Base-by-base conservation (phyloP, 1,139 yeast genomes). In the Chernovozyma sophiae-reginae region DNA sequence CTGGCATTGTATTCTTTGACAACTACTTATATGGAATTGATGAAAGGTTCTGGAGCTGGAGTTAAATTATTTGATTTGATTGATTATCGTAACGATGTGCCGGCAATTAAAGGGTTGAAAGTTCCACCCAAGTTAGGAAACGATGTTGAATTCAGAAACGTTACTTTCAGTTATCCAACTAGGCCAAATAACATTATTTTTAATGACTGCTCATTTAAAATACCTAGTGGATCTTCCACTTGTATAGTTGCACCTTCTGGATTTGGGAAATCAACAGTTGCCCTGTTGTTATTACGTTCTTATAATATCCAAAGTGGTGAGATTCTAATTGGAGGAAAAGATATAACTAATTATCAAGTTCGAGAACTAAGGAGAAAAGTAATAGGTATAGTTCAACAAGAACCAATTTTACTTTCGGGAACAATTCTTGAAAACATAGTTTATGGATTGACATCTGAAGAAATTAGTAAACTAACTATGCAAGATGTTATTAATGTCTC, bases 211-310 rank as follows among this genome's bases (percentile, higher is more conserved):
- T 65, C 74, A 28, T 72, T 89, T 37, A 67, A 61, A 10, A 73
- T 89, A 25, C 59, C 69, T 12, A 76, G 85, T 3, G 89, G 92
- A 13, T 81, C 87, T 38, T 86, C 87, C 41, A 80, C 92, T 5
- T 92, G 96, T 52, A 73, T 89, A 37, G 96, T 87, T 13, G 97
- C 97, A 1, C 86, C 92, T 13, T 85, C 95, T 15, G 97, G 97
- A 1, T 81, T 94, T 40, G 97, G 97, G 15, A 89, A 89, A 54
- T 84, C 95, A 4, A 89, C 97, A 0, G 74, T 89, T 26, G 82
- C 90, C 1, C 77, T 87, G 6, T 61, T 89, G 34, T 60, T 89
- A 17, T 68, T 87, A 43, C 71, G 96, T 37, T 79, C 86, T 40
- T 86, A 87, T 56, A 71, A 76, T 39, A 56, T 72, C 2, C 61